Percentiles rank a stretch among this genome's conserved stretches.
These are phyloP conservation scores for Colletotrichum euphorbiae DNA, from an alignment of 2,329 filamentous ascomycete species.

Conservation along the genomic window DNA sequence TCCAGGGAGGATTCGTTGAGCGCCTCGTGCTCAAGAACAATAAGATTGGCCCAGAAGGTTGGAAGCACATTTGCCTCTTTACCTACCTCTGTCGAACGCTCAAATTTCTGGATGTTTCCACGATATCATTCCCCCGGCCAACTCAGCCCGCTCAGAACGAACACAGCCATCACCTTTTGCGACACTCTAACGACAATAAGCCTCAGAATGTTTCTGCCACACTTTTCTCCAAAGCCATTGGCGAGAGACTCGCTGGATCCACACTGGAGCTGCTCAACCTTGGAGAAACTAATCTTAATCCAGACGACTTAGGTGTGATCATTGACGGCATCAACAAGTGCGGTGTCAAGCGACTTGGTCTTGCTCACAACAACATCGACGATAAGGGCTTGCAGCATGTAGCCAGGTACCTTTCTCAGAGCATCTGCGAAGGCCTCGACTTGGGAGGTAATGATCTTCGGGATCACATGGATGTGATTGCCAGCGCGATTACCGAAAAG, in stretches of 20 bases:
- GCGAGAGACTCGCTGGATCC: slow-evolving; percentile 79
- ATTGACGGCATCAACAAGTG: slow-evolving; percentile 86
- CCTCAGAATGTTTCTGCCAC: slow-evolving; percentile 55
- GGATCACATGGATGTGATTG: slow-evolving; percentile 65
- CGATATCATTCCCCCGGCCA: slow-evolving; percentile 77
- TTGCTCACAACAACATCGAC: slow-evolving; percentile 85
- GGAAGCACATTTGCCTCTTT: slow-evolving; percentile 91
- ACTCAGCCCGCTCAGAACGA: slow-evolving; percentile 40
- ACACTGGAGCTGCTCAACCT: slow-evolving; percentile 86
- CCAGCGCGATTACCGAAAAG: slow-evolving; percentile 62
- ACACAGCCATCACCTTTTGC: slow-evolving; percentile 46
- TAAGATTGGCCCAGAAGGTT: slow-evolving; percentile 86
- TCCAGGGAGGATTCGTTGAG: slow-evolving; percentile 81
- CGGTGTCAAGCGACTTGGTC: slow-evolving; percentile 80
- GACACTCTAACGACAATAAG: slow-evolving; percentile 45
- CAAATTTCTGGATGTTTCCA: slow-evolving; percentile 87
- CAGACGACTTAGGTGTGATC: slow-evolving; percentile 77
- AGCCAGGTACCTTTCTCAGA: slow-evolving; percentile 78
- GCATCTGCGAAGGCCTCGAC: slow-evolving; percentile 88
- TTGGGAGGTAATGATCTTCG: slow-evolving; percentile 84
- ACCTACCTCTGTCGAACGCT: slow-evolving; percentile 90
- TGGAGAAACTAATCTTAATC: slow-evolving; percentile 79
- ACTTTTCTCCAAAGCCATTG: slow-evolving; percentile 78
- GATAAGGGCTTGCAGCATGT: slow-evolving; percentile 80
- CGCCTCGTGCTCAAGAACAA: slow-evolving; percentile 92